These are phyloP conservation scores for Cyanodermella asteris DNA, from an alignment of 2,329 filamentous ascomycete species.

Conservation along the genomic window DNA sequence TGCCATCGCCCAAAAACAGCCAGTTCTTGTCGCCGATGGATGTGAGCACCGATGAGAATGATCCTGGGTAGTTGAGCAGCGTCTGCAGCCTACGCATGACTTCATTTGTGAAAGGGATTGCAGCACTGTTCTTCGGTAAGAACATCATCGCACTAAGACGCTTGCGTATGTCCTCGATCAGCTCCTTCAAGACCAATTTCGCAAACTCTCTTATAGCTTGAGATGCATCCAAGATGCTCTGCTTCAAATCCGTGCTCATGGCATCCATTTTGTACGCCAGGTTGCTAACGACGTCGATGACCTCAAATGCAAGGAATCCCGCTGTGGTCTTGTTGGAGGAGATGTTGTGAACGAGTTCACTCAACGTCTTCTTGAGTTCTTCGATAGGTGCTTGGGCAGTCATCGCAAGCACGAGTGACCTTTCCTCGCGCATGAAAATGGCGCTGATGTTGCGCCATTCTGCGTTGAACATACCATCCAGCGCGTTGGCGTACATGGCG, in stretches of 20 bases:
- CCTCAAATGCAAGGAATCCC: constrained; percentile 86
- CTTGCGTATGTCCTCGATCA: constrained; percentile 64
- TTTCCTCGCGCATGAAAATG: constrained; percentile 71
- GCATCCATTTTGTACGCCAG: constrained; percentile 61
- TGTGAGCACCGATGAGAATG: constrained; percentile 73
- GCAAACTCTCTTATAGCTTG: constrained; percentile 83
- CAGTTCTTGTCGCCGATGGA: constrained; percentile 87
- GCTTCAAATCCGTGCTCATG: constrained; percentile 68
- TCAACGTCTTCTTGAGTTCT: constrained; percentile 66
- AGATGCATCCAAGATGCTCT: constrained; percentile 59
- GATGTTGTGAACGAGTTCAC: constrained; percentile 78
- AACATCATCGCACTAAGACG: constrained; percentile 42
- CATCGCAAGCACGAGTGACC: constrained; percentile 54
- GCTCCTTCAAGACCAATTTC: constrained; percentile 60
- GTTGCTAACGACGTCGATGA: constrained; percentile 69
- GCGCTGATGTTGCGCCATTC: constrained; percentile 82
- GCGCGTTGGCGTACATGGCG: constrained; percentile 62
- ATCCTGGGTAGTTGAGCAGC: constrained; percentile 68
- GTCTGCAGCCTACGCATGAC: constrained; percentile 70
- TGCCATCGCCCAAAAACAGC: constrained; percentile 30
- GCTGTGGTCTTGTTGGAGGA: constrained; percentile 70
- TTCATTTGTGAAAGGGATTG: constrained; percentile 57
- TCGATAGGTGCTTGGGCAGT: constrained; percentile 59
- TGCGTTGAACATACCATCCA: constrained; percentile 68
- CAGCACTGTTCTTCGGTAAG: constrained; percentile 56